Percentiles rank a stretch among this genome's conserved stretches.
phyloP scores from a whole-genome alignment of 495 filamentous ascomycete species.

The Trichoderma virens region DNA sequence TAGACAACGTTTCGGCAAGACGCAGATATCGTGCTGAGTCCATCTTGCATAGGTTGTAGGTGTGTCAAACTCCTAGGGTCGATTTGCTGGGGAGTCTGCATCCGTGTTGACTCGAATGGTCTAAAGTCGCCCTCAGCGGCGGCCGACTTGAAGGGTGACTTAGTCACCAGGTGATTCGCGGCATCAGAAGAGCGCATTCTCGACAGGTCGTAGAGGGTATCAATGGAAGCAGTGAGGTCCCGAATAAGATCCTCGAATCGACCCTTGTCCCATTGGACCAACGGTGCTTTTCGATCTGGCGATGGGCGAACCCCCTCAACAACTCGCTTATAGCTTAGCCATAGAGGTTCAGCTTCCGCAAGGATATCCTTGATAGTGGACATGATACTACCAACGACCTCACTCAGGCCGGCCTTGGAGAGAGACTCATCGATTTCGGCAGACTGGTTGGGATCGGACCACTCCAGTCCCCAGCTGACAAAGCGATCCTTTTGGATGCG shows the following conservation, averaged over 20 bases:
- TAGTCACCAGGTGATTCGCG: slow-evolving; percentile 19
- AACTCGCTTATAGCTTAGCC: slow-evolving; percentile 42
- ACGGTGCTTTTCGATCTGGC: slow-evolving; percentile 35
- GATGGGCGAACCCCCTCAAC: slow-evolving; percentile 35
- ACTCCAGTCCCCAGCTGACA: slow-evolving; percentile 83
- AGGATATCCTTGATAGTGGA: slow-evolving; percentile 80
- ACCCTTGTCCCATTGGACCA: slow-evolving; percentile 51
- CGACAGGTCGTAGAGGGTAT: slow-evolving; percentile 83
- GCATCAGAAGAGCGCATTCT: slow-evolving; percentile 51
- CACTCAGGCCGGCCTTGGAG: slow-evolving; percentile 73
- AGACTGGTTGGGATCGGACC: slow-evolving; percentile 62
- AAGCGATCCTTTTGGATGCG: slow-evolving; percentile 66
- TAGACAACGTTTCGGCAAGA: slow-evolving; percentile 43
- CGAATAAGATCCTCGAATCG: slow-evolving; percentile 62
- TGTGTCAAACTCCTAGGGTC: slow-evolving; percentile 37
- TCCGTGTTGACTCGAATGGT: slow-evolving; percentile 45
- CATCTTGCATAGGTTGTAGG: slow-evolving; percentile 34
- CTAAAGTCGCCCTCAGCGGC: slow-evolving; percentile 34
- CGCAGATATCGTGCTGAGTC: slow-evolving; percentile 16
- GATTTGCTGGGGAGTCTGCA: slow-evolving; percentile 47
- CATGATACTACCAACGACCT: slow-evolving; percentile 84
- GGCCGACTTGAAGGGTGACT: slow-evolving; percentile 19
- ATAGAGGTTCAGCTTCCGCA: slow-evolving; percentile 76
- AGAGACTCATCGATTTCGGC: slow-evolving; percentile 83
- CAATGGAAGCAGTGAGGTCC: slow-evolving; percentile 77